Evolutionary conservation across 73 alveolate species (phyloP).

Genomic region (Paramecium primaurelia): DNA sequence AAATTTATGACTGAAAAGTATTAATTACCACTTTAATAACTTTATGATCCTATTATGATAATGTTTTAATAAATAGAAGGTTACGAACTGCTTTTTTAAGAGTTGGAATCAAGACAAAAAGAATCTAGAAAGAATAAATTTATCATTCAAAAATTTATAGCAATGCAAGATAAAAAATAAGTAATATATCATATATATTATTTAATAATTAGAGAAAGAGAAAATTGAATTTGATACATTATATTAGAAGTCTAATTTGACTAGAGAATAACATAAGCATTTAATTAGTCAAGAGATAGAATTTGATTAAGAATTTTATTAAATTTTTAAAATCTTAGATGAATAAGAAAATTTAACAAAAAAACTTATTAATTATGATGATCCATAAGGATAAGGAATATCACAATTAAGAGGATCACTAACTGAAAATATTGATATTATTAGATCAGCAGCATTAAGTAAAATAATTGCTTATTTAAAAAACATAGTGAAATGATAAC

Average conservation of each 20-base stretch:
- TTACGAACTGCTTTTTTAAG: background rate
- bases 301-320: background rate
- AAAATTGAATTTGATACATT: background rate
- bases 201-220: background rate
- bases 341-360: background rate
- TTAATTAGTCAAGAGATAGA: background rate
- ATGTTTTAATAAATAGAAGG: background rate
- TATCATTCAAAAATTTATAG: background rate
- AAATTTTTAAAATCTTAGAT: background rate
- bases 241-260: background rate
- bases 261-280: background rate
- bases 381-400: background rate
- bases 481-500: background rate
- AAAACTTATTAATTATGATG: background rate
- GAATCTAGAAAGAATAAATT: background rate
- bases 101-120: background rate
- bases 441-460: background rate
- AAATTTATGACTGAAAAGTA: background rate
- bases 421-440: background rate
- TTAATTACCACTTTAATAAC: background rate
- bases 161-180: slow-evolving; percentile 12
- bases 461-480: background rate
- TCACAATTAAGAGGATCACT: background rate
- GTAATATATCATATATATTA: background rate
- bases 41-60: background rate